A percentile compares a stretch with the other conserved stretches of the same genome.
Evolutionary conservation across 257 asterid genomes (phyloP).

Genomic region (Scutellaria barbata): DNA sequence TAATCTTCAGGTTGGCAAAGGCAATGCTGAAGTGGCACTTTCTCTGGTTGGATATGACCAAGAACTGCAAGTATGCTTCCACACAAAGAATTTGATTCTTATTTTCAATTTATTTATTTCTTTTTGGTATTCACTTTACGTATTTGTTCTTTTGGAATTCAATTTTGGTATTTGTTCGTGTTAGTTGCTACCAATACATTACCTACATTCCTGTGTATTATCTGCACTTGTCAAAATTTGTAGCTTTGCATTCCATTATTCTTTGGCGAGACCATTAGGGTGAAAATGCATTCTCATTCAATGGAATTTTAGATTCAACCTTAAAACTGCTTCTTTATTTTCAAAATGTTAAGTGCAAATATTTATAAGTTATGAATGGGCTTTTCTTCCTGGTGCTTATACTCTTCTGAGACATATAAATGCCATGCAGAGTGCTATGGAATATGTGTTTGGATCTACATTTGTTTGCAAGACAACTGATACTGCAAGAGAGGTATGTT

Average conservation of each 20-base stretch:
- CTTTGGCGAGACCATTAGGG: background rate
- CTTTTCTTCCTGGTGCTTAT: no score
- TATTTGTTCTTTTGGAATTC: slow-evolving; percentile 20
- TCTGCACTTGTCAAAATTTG: slow-evolving; percentile 32
- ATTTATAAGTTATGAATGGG: slow-evolving; percentile 25
- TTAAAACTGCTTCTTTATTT: slow-evolving; percentile 15
- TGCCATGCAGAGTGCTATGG: slow-evolving; percentile 89
- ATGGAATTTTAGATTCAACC: slow-evolving; percentile 16
- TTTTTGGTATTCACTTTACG: slow-evolving; percentile 14
- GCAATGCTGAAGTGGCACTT: slow-evolving; percentile 97
- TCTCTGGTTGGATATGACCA: slow-evolving; percentile 87
- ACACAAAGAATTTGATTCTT: slow-evolving; percentile 6
- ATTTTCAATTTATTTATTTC: slow-evolving; percentile 21
- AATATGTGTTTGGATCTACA: slow-evolving; percentile 91
- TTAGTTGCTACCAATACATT: background rate
- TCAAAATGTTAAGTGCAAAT: slow-evolving; percentile 21
- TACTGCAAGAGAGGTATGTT: slow-evolving; percentile 83
- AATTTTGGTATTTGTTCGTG: slow-evolving; percentile 16
- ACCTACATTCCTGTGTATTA: slow-evolving; percentile 10
- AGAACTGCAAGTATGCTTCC: slow-evolving; percentile 72
- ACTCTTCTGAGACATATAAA: slow-evolving; percentile 35
- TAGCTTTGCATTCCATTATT: slow-evolving; percentile 12
- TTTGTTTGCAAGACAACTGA: slow-evolving; percentile 90
- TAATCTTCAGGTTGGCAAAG: slow-evolving; percentile 81
- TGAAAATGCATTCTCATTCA: slow-evolving; percentile 7